Percentiles rank a stretch among this genome's conserved stretches.
These are phyloP conservation scores for Polygonum maritimum DNA, from an alignment of 148 eudicot genomes.

Conservation along the genomic window DNA sequence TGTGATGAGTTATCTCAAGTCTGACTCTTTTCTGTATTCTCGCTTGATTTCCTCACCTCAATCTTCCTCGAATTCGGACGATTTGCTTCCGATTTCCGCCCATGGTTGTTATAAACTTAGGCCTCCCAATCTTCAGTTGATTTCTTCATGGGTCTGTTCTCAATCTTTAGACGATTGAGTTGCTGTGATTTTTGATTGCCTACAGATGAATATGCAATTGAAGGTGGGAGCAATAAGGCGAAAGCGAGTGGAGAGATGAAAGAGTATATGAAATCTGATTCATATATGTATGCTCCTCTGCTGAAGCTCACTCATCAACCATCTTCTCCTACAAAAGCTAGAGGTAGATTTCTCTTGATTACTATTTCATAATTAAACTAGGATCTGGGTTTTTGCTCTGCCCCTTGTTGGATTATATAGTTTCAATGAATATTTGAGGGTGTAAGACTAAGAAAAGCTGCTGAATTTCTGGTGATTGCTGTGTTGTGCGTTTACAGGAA, in stretches of 20 bases:
- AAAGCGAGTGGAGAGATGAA: not conserved
- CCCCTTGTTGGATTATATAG: no score
- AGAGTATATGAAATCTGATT: not conserved
- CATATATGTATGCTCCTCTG: not conserved
- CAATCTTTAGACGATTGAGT: no score
- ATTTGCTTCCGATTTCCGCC: not conserved
- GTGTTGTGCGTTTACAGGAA: not conserved
- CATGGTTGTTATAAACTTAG: not conserved
- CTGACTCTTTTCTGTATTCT: not conserved
- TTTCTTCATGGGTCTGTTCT: no score
- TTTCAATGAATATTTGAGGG: no score
- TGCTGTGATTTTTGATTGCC: not conserved
- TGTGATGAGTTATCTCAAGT: not conserved
- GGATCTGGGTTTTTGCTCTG: not conserved
- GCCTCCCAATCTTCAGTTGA: not conserved
- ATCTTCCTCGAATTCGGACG: not conserved
- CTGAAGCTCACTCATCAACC: not conserved
- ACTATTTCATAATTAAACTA: not conserved
- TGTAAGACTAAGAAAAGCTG: no score
- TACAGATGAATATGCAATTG: not conserved
- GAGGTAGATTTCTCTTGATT: not conserved
- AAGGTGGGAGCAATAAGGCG: not conserved
- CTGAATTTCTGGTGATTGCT: no score
- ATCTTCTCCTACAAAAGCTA: not conserved
- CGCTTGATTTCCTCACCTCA: not conserved